A percentile compares a stretch with the other conserved stretches of the same genome.
Conservation (phyloP, 2,329 filamentous ascomycete species). For the Nemania sp. region DNA sequence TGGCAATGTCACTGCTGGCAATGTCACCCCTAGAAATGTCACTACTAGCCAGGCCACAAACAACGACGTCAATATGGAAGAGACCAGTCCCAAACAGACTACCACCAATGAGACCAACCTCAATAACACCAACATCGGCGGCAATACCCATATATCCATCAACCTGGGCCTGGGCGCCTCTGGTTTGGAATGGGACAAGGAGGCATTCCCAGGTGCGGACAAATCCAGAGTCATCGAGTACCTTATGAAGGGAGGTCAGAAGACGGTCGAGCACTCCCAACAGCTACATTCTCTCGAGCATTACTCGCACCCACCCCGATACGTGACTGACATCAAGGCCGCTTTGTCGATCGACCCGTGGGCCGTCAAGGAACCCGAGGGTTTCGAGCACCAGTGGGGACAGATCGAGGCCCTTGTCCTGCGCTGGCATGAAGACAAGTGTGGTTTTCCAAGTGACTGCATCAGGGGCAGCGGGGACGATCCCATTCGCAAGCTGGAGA, state of each 20-base stretch:
- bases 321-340: neutral
- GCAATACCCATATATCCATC: too few species aligned
- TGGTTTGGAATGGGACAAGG: neutral
- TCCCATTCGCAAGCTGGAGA: neutral
- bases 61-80: too few species aligned
- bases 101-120: too few species aligned
- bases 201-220: constrained; percentile 7
- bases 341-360: neutral
- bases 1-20: too few species aligned
- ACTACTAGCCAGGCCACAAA: too few species aligned
- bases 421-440: neutral
- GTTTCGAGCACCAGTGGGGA: constrained; percentile 3
- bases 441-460: too few species aligned
- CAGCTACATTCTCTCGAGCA: rapidly evolving
- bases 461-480: neutral
- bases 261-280: neutral
- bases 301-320: too few species aligned
- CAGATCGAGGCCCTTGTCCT: neutral
- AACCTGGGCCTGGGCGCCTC: too few species aligned
- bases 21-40: too few species aligned
- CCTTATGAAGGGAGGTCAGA: constrained; percentile 5
- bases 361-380: neutral
- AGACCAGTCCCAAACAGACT: too few species aligned
- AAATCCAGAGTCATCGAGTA: neutral
- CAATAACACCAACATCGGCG: too few species aligned